Percentiles rank a stretch among this genome's conserved stretches.
Evolutionary conservation across 768 basidiomycete genomes (phyloP).

Genomic region (Termitomyces bulborhizus): DNA sequence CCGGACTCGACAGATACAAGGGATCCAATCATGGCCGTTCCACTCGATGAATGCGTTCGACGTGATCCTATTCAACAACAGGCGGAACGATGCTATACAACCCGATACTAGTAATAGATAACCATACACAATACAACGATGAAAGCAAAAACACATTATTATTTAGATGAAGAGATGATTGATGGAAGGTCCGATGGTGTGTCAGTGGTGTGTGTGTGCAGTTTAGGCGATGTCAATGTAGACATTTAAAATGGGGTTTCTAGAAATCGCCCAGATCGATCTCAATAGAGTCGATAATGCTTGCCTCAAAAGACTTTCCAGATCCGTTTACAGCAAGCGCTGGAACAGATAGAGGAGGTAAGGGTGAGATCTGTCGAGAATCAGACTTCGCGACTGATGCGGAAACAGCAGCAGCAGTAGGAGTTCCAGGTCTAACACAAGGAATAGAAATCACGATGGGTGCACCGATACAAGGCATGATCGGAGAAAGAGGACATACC

Average conservation of each 20-base stretch:
- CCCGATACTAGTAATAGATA: conserved; percentile 6
- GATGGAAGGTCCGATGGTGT: background rate
- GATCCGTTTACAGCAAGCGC: conserved; percentile 18
- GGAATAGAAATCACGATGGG: conserved; percentile 11
- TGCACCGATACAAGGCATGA: background rate
- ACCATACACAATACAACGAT: conserved; percentile 7
- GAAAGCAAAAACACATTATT: conserved; percentile 1
- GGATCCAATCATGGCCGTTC: background rate
- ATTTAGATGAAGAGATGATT: background rate
- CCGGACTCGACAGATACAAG: background rate
- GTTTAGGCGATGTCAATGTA: background rate
- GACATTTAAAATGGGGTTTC: background rate
- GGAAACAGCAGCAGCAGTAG: conserved; percentile 32
- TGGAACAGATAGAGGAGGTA: conserved; percentile 18
- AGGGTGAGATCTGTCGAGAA: conserved; percentile 18
- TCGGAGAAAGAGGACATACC: conserved; percentile 36
- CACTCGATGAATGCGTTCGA: conserved; percentile 2
- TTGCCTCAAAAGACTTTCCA: conserved; percentile 44
- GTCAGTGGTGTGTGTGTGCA: background rate
- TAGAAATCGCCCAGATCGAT: conserved; percentile 79
- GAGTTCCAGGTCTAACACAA: conserved; percentile 41
- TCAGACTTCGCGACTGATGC: conserved; percentile 18
- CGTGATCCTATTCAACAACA: conserved; percentile 9
- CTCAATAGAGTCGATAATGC: conserved; percentile 61
- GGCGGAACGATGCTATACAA: background rate